Percentiles rank a stretch among this genome's conserved stretches.
Conservation (phyloP, 257 asterid species). For the Orobanche coerulescens region DNA sequence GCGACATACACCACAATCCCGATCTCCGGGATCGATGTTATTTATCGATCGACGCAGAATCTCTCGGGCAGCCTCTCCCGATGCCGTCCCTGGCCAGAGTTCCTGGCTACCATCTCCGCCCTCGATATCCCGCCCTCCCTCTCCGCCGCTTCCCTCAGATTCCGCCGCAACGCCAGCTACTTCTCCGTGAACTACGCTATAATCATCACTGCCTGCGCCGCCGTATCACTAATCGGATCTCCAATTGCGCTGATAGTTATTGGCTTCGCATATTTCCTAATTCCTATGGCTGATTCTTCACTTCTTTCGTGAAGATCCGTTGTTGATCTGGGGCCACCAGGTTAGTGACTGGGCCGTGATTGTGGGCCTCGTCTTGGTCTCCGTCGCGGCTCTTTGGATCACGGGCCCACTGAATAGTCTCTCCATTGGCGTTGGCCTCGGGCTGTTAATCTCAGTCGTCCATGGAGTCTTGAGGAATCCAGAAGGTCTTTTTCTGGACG, state of each 20-base stretch:
- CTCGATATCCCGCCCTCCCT: conserved; percentile 49
- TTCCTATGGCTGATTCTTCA: conserved; percentile 54
- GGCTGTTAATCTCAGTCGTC: conserved; percentile 33
- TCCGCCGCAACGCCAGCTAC: conserved; percentile 48
- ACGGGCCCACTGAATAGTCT: conserved; percentile 42
- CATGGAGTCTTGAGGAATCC: conserved; percentile 63
- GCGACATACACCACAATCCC: conserved; percentile 68
- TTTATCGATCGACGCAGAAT: conserved; percentile 59
- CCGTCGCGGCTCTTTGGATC: conserved; percentile 34
- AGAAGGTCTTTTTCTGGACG: conserved; percentile 64
- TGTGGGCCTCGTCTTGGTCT: conserved; percentile 30
- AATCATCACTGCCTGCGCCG: conserved; percentile 38
- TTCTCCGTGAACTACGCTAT: conserved; percentile 59
- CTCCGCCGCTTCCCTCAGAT: conserved; percentile 39
- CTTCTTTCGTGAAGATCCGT: conserved; percentile 71
- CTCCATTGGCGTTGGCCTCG: conserved; percentile 45
- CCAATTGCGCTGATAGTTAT: conserved; percentile 44
- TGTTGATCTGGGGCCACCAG: conserved; percentile 45
- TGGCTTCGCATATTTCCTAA: conserved; percentile 36
- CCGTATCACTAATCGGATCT: conserved; percentile 43
- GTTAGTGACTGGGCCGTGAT: conserved; percentile 47
- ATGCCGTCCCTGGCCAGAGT: conserved; percentile 71
- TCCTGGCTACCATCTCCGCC: conserved; percentile 39
- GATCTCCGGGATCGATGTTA: conserved; percentile 47
- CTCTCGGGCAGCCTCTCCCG: conserved; percentile 50